Evolutionary conservation across 2,329 filamentous ascomycete genomes (phyloP).

Genomic region (Blastomyces percursus): DNA sequence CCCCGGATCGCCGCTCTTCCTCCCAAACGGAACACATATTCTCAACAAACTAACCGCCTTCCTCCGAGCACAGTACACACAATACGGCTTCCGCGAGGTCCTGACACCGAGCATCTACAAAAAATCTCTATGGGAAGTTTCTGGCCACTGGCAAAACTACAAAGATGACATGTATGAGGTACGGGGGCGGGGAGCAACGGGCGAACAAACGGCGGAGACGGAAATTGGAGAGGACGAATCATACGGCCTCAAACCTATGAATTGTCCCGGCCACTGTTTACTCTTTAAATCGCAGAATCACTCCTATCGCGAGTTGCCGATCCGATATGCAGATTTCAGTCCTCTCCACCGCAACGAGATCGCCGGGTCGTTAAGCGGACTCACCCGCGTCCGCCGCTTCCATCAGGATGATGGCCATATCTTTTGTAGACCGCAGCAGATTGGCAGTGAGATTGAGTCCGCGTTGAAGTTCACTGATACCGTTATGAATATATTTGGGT

Average conservation of each 20-base stretch:
- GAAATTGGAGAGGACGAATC: constrained; percentile 53
- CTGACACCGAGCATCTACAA: constrained; percentile 88
- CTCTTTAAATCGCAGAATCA: constrained; percentile 64
- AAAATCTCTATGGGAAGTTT: constrained; percentile 72
- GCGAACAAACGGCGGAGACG: constrained; percentile 29
- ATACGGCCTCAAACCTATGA: constrained; percentile 86
- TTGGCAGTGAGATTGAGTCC: constrained; percentile 59
- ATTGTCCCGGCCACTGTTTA: constrained; percentile 79
- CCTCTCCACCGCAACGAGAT: constrained; percentile 78
- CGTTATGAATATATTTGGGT: constrained; percentile 57
- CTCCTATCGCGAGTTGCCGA: constrained; percentile 69
- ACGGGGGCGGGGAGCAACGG: constrained; percentile 39
- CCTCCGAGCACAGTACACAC: constrained; percentile 69
- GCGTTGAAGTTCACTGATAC: constrained; percentile 64
- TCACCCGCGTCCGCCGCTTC: constrained; percentile 76
- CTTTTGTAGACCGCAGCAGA: constrained; percentile 70
- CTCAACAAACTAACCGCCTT: constrained; percentile 78
- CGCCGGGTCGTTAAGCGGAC: constrained; percentile 66
- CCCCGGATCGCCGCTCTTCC: constrained; percentile 73
- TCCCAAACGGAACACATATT: constrained; percentile 68
- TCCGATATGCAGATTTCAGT: constrained; percentile 79
- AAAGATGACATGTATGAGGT: constrained; percentile 88
- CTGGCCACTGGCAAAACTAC: constrained; percentile 81
- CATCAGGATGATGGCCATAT: constrained; percentile 89
- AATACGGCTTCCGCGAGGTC: constrained; percentile 79